Evolutionary conservation across 2,329 filamentous ascomycete species (phyloP).

Genomic region (Xylariales sp.): DNA sequence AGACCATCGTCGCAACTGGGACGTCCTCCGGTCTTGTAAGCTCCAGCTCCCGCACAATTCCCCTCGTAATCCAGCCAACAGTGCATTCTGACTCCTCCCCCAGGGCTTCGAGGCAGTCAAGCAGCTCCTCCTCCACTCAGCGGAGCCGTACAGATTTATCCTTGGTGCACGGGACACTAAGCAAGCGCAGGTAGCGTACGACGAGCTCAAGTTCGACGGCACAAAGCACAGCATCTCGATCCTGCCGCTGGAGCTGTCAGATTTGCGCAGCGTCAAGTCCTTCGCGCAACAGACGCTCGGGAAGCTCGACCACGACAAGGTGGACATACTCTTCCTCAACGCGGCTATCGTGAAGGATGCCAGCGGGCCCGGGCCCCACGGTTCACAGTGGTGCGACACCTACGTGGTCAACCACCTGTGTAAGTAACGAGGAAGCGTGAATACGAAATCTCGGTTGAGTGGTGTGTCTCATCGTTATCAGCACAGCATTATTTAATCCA

Average conservation of each 20-base stretch:
- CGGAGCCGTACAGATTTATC: slow-evolving; percentile 44
- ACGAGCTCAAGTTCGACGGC: slow-evolving; percentile 35
- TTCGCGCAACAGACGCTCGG: slow-evolving; percentile 40
- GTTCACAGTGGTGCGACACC: slow-evolving; percentile 45
- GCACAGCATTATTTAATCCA: slow-evolving; percentile 51
- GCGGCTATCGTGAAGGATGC: slow-evolving; percentile 37
- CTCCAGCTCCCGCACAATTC: background rate
- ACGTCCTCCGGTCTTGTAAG: slow-evolving; percentile 44
- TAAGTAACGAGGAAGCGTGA: slow-evolving; percentile 43
- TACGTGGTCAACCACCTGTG: slow-evolving; percentile 50
- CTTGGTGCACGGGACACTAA: slow-evolving; percentile 43
- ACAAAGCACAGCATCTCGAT: slow-evolving; percentile 36
- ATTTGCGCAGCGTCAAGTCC: slow-evolving; percentile 37
- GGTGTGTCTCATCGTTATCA: slow-evolving; percentile 33
- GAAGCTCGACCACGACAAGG: slow-evolving; percentile 26
- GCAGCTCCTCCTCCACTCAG: slow-evolving; percentile 39
- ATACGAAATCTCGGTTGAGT: slow-evolving; percentile 32
- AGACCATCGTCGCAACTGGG: slow-evolving; percentile 47
- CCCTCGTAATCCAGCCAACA: background rate
- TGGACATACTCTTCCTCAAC: slow-evolving; percentile 48
- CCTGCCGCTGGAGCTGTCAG: slow-evolving; percentile 43
- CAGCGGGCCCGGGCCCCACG: slow-evolving; percentile 29
- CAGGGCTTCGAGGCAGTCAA: slow-evolving; percentile 51
- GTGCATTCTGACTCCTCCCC: background rate
- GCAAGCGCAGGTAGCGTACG: slow-evolving; percentile 34